Evolutionary conservation across 1,284 basidiomycete species (phyloP), one percentile per base, ranked within the genome.

Genomic region (Moesziomyces globuligerus): DNA sequence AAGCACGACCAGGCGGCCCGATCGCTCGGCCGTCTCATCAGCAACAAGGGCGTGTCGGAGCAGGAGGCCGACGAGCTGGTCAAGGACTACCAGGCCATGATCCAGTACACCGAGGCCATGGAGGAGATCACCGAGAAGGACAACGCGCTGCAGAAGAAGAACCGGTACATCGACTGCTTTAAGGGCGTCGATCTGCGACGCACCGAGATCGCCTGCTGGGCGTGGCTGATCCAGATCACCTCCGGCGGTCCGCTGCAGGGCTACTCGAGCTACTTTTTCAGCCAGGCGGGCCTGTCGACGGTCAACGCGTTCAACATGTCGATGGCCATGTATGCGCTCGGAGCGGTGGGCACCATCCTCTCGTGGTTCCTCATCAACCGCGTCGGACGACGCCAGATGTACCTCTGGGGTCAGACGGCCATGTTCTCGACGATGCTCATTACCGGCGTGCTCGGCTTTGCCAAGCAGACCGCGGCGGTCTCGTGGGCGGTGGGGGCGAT

Each of bases 101-200:
- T 84, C 62, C 74, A 81, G 10, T 81, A 84, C 68, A 85, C 84
- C 26, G 84, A 83, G 41, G 84, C 86, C 48, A 81, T 84, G 72
- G 75, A 81, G 15, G 78, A 84, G 59, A 84, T 84, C 37, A 83
- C 81, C 54, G 81, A 80, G 42, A 49, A 83, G 17, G 84, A 85
- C 58, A 78, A 77, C 56, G 47, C 79, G 48, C 58, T 78, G 11
- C 49, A 75, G 9, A 74, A 54, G 7, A 83, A 83, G 0, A 80
- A 80, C 8, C 72, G 76, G 7, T 85, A 85, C 76, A 36, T 79
- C 8, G 85, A 86, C 64, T 86, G 85, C 77, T 85, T 86, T 83
- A 77, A 78, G 40, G 85, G 83, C 2, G 78, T 79, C 51, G 83
- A 85, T 58, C 56, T 68, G 6, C 75, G 85, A 8, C 72, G 85